Base-by-base conservation (phyloP, 345 rosid genomes). In the Cardamine resedifolia region DNA sequence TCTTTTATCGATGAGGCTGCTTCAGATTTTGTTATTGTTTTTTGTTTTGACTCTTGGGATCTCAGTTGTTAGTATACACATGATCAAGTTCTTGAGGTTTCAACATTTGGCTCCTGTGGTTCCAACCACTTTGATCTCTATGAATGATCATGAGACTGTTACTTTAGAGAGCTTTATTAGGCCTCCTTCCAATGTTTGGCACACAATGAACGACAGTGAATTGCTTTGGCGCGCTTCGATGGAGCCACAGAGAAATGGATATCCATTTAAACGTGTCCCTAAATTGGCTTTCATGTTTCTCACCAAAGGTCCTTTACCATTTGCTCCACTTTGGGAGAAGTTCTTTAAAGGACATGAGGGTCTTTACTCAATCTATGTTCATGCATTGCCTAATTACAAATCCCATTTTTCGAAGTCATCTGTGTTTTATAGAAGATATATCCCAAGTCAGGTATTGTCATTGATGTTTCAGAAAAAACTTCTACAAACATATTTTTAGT, bases 261-360 rank as follows among this genome's bases (percentile, higher is more conserved):
- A 86, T 74, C 98, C 98, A 1, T 88, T 85, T 65, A 74, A 67
- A 65, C 87, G 97, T 31, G 85, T 86, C 47, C 96, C 96, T 41
- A 95, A 90, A 76, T 70, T 95, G 65, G 98, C 99, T 44, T 95
- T 95, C 82, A 88, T 91, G 98, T 95, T 95, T 85, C 82, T 95
- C 74, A 78, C 90, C 5, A 90, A 91, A 71, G 97, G 99, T 34
- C 87, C 90, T 41, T 78, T 95, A 85, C 96, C 96, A 6, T 75
- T 95, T 76, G 89, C 88, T 56, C 91, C 96, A 19, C 89, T 95
- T 10, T 95, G 98, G 99, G 96, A 95, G 73, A 86, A 73, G 80
- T 95, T 91, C 82, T 86, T 91, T 76, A 72, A 86, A 57, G 96
- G 89, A 18, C 81, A 87, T 41, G 78, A 88, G 62, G 87, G 80